These are phyloP conservation scores for Mentha longifolia DNA, from an alignment of 257 asterid genomes.

Conservation along the genomic window DNA sequence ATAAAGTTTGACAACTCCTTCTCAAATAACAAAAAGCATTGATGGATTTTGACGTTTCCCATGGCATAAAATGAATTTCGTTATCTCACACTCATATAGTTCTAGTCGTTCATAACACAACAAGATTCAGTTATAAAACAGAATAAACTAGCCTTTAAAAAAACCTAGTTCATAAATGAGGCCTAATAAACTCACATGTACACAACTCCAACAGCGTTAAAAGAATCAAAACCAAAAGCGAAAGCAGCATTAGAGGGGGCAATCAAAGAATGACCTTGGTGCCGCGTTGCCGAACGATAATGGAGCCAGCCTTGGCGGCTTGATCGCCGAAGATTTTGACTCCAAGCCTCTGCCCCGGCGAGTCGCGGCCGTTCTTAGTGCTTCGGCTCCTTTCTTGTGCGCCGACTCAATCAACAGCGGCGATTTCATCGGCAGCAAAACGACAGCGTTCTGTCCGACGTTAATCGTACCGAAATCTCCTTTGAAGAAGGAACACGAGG, in stretches of 20 bases:
- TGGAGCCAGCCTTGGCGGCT: slow-evolving; percentile 86
- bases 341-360: slow-evolving; percentile 96
- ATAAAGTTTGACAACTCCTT: not conserved
- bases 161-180: slow-evolving; percentile 2
- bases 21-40: not conserved
- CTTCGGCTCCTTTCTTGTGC: slow-evolving; percentile 98
- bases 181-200: not conserved
- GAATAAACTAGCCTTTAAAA: not conserved
- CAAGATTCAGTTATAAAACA: not conserved
- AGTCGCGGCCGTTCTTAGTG: slow-evolving; percentile 93
- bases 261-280: slow-evolving; percentile 58
- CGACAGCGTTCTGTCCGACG: slow-evolving; percentile 43
- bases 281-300: slow-evolving; percentile 93
- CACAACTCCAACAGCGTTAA: not conserved
- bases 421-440: slow-evolving; percentile 59
- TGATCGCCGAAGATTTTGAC: slow-evolving; percentile 93
- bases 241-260: not conserved
- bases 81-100: slow-evolving; percentile 16
- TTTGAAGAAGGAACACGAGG: slow-evolving; percentile 54
- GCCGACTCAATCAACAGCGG: slow-evolving; percentile 84
- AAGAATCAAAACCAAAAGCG: not conserved
- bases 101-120: not conserved
- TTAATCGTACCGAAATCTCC: slow-evolving; percentile 62
- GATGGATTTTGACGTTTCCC: not conserved
- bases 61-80: not conserved